Evolutionary conservation across 2,329 filamentous ascomycete genomes (phyloP), one percentile per base, ranked within the genome.

Genomic region (Trichothecium sympodiale): DNA sequence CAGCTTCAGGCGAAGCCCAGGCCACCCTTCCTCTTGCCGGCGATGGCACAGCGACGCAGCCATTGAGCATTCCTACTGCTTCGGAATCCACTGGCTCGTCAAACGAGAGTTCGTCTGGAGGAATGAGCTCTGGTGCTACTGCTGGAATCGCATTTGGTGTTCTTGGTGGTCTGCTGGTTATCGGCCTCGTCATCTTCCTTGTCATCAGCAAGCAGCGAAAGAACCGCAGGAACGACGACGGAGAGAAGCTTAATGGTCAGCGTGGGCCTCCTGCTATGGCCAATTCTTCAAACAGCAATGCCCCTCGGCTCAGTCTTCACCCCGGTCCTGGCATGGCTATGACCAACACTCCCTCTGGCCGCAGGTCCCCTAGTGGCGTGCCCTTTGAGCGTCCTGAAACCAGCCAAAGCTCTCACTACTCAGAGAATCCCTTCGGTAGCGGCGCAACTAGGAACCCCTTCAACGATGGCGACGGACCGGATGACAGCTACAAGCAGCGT

Each of bases 61-160:
- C 33, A 26, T 27, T 34, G 12, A 34, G 28, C 10, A 26, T 17
- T 15, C 31, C 36, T 8, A 38, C 36, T 5, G 12, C 18, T 16
- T 29, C 23, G 3, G 20, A 16, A 13, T 33, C 36, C 9, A 16
- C 17, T 10, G 13, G 15, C 14, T 20, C 32, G 14, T 35, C 42
- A 10, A 16, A 18, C 26, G 33, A 30, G 23, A 23, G 25, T n/a
- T 25, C 10, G 15, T 32, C 29, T 8, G 33, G 44, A 12, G 49
- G 52, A 7, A 48, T 44, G 26, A 55, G 48, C 33, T 41, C 56
- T 8, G 69, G 61, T 20, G 54, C 61, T 29, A 91, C 86, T 58
- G 88, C 86, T 30, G 91, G 91, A 41, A 73, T 95, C 42, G 85
- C 81, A 5, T 78, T 95, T 52, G 88, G 87, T 50, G 75, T 93